Percentiles rank a stretch among this genome's conserved stretches.
phyloP scores from a whole-genome alignment of 805 yeast genomes.

The Komagataella ulmi region DNA sequence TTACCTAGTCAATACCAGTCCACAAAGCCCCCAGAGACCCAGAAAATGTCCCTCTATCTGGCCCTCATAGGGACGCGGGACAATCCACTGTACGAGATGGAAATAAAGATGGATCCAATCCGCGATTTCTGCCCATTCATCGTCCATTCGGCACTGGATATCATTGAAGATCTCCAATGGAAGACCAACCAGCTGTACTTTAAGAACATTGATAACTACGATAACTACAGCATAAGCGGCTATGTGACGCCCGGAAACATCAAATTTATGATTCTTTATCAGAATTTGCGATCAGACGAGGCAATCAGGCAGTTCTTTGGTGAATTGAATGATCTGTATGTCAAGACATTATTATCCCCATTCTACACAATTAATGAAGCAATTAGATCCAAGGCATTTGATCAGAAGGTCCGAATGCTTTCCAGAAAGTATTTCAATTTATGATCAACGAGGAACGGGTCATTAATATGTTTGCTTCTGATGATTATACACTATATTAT shows the following conservation, averaged over 20 bases:
- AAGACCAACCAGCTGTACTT: constrained; percentile 48
- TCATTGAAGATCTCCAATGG: constrained; percentile 90
- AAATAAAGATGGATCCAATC: constrained; percentile 64
- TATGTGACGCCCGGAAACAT: constrained; percentile 82
- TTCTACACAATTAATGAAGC: constrained; percentile 71
- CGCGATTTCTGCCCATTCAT: constrained; percentile 79
- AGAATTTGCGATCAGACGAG: constrained; percentile 54
- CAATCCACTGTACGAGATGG: constrained; percentile 77
- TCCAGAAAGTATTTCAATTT: constrained; percentile 62
- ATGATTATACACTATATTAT: not conserved
- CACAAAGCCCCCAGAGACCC: constrained; percentile 5
- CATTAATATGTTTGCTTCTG: constrained; percentile 4
- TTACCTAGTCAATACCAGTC: not conserved
- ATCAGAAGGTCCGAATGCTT: constrained; percentile 51
- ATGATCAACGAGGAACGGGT: not conserved
- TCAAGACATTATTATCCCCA: constrained; percentile 75
- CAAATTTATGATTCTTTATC: constrained; percentile 55
- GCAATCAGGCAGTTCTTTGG: constrained; percentile 70
- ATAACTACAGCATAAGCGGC: constrained; percentile 72
- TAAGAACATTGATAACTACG: constrained; percentile 74
- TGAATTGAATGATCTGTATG: constrained; percentile 80
- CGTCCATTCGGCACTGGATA: constrained; percentile 76
- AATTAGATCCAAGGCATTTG: constrained; percentile 63
- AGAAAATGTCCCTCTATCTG: constrained; percentile 67
- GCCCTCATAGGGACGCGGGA: constrained; percentile 82